Evolutionary conservation across 352 stramenopile genomes (phyloP).

Genomic region (Globisporangium cystogenes): DNA sequence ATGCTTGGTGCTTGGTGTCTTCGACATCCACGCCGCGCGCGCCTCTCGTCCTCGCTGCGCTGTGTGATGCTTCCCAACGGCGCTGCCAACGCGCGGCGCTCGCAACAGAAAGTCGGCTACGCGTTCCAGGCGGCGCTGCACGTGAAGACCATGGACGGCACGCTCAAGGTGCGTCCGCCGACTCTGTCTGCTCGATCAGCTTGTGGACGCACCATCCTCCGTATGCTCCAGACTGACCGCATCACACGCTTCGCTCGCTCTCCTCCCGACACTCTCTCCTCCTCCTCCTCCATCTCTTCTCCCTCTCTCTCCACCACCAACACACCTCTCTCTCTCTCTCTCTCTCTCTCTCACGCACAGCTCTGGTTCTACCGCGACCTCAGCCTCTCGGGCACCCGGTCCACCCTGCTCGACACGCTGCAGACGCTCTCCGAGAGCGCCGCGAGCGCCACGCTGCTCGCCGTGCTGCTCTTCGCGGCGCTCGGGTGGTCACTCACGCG

Average conservation of each 20-base stretch:
- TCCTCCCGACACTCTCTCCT: too few relatives aligned
- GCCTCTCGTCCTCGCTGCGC: too few relatives aligned
- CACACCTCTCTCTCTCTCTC: too few relatives aligned
- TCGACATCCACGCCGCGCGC: too few relatives aligned
- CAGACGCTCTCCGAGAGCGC: constrained; percentile 35
- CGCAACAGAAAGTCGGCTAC: constrained; percentile 42
- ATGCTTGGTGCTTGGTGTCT: too few relatives aligned
- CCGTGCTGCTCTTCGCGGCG: constrained; percentile 40
- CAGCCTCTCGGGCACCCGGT: constrained; percentile 26
- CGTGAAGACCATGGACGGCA: constrained; percentile 41
- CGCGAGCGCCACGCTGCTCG: constrained; percentile 29
- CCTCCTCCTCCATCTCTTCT: too few relatives aligned
- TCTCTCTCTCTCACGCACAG: constrained; percentile 10
- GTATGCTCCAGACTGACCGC: too few relatives aligned
- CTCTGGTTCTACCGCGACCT: constrained; percentile 44
- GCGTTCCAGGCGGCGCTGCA: constrained; percentile 45
- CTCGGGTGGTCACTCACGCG: constrained; percentile 64
- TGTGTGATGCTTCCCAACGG: too few relatives aligned
- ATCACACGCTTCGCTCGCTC: too few relatives aligned
- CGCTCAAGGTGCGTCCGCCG: constrained; percentile 24
- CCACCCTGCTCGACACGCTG: constrained; percentile 21
- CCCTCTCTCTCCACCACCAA: too few relatives aligned
- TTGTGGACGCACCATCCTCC: too few relatives aligned
- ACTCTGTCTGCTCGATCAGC: background rate
- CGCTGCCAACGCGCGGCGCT: too few relatives aligned